Evolutionary conservation across 228 moss, liverwort and hornwort species (phyloP), one percentile per base, ranked within the genome.

Genomic region (Sphagnum fallax): DNA sequence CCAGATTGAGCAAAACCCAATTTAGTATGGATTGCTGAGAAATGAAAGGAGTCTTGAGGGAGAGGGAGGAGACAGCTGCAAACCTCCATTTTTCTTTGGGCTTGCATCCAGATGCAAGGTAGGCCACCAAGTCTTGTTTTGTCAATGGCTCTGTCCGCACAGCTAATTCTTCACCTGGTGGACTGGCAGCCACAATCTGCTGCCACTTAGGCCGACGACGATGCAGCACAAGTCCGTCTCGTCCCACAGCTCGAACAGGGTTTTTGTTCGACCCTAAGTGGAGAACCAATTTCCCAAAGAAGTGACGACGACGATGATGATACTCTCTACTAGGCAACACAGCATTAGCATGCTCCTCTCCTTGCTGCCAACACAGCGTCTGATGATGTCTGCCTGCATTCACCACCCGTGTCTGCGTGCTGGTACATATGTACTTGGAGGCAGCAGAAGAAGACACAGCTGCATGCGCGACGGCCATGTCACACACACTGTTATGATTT

Each of bases 71-170:
- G 9, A 32, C 32, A 32, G 32, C 32, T 32, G 72, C 76, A 62
- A 66, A 91, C 97, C 91, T 94, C 98, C 98, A 98, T 66, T 84
- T 90, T 60, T 92, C 86, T 62, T 89, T 92, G 47, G 98, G 90
- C 74, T 94, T 98, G 69, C 98, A 98, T 67, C 98, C 98, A 0
- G 90, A 92, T 11, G 90, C 90, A 75, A 98, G 74, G 65, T 93
- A 98, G 62, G 77, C 90, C 13, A 94, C 83, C 73, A 98, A 77
- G 71, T 92, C 98, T 71, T 77, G 61, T 76, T 65, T 84, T 49
- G 92, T 89, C 48, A 98, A 76, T 5, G 98, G 89, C 77, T 84
- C 79, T 10, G 77, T 67, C 0, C 70, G 50, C n/a, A 71, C 47
- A 0, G 82, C 85, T 47, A 75, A 80, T 60, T 87, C 84, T 64